Percentiles rank a stretch among this genome's conserved stretches.
phyloP scores from a whole-genome alignment of 2,329 filamentous ascomycete species.

The Thermochaetoides dissita region DNA sequence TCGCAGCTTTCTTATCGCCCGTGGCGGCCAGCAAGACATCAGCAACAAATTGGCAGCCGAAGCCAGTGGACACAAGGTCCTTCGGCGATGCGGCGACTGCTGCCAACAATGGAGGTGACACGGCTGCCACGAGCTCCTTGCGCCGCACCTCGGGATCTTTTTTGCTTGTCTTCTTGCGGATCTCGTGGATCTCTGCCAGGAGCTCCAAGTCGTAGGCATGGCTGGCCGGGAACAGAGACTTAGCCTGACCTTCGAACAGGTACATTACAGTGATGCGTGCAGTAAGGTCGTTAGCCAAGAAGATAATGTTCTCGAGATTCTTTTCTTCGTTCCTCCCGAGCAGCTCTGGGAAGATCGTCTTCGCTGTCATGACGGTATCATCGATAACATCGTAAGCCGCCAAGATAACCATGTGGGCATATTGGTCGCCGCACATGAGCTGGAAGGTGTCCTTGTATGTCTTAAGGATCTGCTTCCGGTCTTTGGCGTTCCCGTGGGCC shows the following conservation, averaged over 20 bases:
- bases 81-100: conserved; percentile 55
- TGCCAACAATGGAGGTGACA: conserved; percentile 63
- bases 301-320: conserved; percentile 49
- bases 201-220: conserved; percentile 55
- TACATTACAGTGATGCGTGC: conserved; percentile 61
- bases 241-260: conserved; percentile 57
- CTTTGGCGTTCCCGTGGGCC: conserved; percentile 78
- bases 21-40: conserved; percentile 66
- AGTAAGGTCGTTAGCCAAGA: conserved; percentile 50
- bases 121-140: conserved; percentile 57
- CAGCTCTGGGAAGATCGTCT: conserved; percentile 76
- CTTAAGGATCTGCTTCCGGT: conserved; percentile 73
- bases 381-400: conserved; percentile 84
- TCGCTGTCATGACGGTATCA: conserved; percentile 78
- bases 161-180: conserved; percentile 77
- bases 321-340: conserved; percentile 56
- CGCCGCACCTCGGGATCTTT: conserved; percentile 70
- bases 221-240: conserved; percentile 44
- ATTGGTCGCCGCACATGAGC: conserved; percentile 64
- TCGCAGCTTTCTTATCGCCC: conserved; percentile 62
- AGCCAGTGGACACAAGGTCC: conserved; percentile 58
- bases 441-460: conserved; percentile 83
- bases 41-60: conserved; percentile 74
- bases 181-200: conserved; percentile 62
- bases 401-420: conserved; percentile 71